Base-by-base conservation (phyloP, 179 eudicot species). In the Patellifolia procumbens region DNA sequence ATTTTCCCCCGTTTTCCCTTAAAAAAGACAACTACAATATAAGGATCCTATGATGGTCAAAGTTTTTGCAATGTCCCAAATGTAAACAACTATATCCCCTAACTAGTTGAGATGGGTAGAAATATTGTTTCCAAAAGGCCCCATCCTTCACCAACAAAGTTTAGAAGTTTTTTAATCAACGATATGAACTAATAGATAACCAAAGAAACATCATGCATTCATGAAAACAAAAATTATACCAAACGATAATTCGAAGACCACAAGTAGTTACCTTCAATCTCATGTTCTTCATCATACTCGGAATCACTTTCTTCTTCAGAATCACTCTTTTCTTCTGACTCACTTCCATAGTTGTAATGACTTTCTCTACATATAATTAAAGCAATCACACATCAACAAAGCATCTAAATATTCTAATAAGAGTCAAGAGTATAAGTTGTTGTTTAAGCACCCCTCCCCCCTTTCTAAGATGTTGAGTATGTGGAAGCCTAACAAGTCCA, bases 281-380 rank as follows among this genome's bases (percentile, higher is more conserved):
- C 83, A 75, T 71, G 81, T 32, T 85, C 84, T 61, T 84, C 86
- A 34, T 79, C 89, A 31, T 68, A 70, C 19, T 71, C 87, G 66
- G 72, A 70, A 49, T 81, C 84, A 32, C 68, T 42, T 72, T 86
- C 86, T 79, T 89, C 91, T 32, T 85, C 89, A 7, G 80, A 60
- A 60, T 84, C 89, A 32, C 68, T 42, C 74, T 86, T 86, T 79
- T 89, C 91, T 32, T 85, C 89, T 5, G 80, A 60, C 55, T 84
- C 89, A 82, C 83, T 81, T 83, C 59, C 80, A 64, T 82, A 80
- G 75, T 79, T 76, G 70, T 84, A 87, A 68, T 88, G 87, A 70
- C 76, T 79, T 81, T 81, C 80, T 55, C 97, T 92, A 43, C 72
- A 73, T 52, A 81, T 20, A 72, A 55, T 11, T 53, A n/a, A 73